Evolutionary conservation across 2,329 filamentous ascomycete species (phyloP).

Genomic region (Fusarium pseudonygamai): DNA sequence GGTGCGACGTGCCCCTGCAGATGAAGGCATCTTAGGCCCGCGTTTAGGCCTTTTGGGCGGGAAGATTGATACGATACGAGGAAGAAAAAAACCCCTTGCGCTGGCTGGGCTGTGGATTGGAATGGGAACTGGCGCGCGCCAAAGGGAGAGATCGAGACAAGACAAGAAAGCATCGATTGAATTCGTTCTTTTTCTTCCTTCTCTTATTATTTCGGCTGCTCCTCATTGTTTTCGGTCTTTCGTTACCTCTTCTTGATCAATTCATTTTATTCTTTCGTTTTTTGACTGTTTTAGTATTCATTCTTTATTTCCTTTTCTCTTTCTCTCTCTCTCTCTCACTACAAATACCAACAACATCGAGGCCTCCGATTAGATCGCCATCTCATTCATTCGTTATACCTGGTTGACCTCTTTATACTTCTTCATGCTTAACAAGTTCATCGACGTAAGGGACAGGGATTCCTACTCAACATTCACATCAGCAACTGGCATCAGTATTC

Average conservation of each 20-base stretch:
- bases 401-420: not conserved
- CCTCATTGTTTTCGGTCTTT: slow-evolving; percentile 1
- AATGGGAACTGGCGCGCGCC: slow-evolving; percentile 26
- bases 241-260: slow-evolving; percentile 6
- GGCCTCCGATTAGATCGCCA: slow-evolving; percentile 3
- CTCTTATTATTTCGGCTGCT: slow-evolving; percentile 11
- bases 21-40: not conserved
- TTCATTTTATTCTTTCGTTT: slow-evolving; percentile 4
- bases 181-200: slow-evolving; percentile 11
- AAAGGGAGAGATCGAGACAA: slow-evolving; percentile 6
- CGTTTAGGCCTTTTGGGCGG: not conserved
- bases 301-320: slow-evolving; percentile 8
- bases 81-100: not conserved
- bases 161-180: slow-evolving; percentile 2
- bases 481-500: slow-evolving; percentile 26
- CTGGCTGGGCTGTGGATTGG: not conserved
- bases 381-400: not conserved
- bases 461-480: slow-evolving; percentile 24
- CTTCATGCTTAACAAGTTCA: slow-evolving; percentile 31
- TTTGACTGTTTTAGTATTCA: slow-evolving; percentile 3
- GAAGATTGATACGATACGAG: slow-evolving; percentile 12
- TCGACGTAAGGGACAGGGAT: slow-evolving; percentile 22
- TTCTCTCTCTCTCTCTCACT: not conserved
- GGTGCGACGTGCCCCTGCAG: slow-evolving; percentile 41
- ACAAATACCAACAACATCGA: slow-evolving; percentile 12